phyloP scores from a whole-genome alignment of 2,329 filamentous ascomycete species.

The Aspergillus awamori region DNA sequence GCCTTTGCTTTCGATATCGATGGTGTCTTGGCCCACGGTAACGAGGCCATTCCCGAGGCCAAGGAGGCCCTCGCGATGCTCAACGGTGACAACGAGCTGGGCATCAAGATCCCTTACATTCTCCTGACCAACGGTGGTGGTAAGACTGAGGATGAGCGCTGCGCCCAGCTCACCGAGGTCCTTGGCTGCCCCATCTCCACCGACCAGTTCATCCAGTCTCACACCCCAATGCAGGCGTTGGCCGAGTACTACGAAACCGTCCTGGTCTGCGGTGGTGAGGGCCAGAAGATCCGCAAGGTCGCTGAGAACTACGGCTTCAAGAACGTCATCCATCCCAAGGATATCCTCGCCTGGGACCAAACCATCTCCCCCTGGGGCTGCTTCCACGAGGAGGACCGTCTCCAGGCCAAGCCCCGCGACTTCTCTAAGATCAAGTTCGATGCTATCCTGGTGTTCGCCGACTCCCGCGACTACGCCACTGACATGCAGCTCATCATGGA shows the following conservation, averaged over 20 bases:
- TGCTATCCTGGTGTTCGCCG: constrained; percentile 74
- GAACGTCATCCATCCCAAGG: constrained; percentile 72
- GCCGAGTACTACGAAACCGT: constrained; percentile 77
- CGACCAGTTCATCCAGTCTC: constrained; percentile 76
- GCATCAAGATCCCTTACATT: constrained; percentile 76
- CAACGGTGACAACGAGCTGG: constrained; percentile 75
- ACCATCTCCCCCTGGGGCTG: constrained; percentile 69
- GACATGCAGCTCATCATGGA: constrained; percentile 79
- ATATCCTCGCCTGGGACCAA: constrained; percentile 70
- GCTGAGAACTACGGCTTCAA: constrained; percentile 75
- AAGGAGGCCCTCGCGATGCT: constrained; percentile 68
- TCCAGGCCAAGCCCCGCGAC: constrained; percentile 68
- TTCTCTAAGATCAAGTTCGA: constrained; percentile 73
- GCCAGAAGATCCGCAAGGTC: constrained; percentile 72
- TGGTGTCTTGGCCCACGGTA: constrained; percentile 74
- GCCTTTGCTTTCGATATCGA: constrained; percentile 73
- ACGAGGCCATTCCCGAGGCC: constrained; percentile 69
- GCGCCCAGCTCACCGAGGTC: constrained; percentile 68
- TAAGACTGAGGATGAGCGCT: constrained; percentile 68
- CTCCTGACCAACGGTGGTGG: constrained; percentile 75
- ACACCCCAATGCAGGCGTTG: constrained; percentile 76
- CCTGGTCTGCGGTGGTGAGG: constrained; percentile 74
- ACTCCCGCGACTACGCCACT: constrained; percentile 73
- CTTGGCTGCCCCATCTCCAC: constrained; percentile 66
- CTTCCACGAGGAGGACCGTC: constrained; percentile 69